These are phyloP conservation scores for Euphorbia neoarborescens DNA, from an alignment of 441 rosid genomes.

Conservation along the genomic window DNA sequence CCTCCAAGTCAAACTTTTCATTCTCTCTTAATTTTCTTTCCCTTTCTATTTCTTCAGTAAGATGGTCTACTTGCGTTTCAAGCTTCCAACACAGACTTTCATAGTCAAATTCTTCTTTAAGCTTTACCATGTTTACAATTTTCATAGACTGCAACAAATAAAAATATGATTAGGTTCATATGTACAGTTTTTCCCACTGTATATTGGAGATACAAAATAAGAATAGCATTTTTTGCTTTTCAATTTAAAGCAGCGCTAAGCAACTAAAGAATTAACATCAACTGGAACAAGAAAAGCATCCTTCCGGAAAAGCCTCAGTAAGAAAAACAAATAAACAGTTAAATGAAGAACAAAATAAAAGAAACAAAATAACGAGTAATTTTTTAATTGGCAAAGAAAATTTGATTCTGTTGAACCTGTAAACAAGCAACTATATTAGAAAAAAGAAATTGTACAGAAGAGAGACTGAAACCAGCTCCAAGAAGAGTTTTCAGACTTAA, in stretches of 20 bases:
- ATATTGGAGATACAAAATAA: neutral
- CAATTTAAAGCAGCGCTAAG: neutral
- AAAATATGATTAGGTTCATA: conserved; percentile 19
- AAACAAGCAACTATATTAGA: neutral
- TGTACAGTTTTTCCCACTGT: neutral
- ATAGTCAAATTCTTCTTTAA: conserved; percentile 89
- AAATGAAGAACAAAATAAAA: neutral
- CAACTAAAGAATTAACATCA: neutral
- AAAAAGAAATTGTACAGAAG: neutral
- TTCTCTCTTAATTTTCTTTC: conserved; percentile 53
- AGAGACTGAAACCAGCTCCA: neutral
- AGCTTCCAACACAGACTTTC: conserved; percentile 81
- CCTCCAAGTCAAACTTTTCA: conserved; percentile 46
- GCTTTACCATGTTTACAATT: conserved; percentile 76
- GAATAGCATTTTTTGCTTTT: neutral
- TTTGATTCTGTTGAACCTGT: neutral
- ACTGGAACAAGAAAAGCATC: neutral
- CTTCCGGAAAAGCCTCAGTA: neutral
- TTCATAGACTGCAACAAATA: conserved; percentile 71
- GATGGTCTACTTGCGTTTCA: conserved; percentile 65
- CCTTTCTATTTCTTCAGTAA: conserved; percentile 76
- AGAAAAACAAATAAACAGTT: neutral
- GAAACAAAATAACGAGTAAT: neutral
- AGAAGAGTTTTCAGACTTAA: neutral
- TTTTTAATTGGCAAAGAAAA: neutral